Percentiles rank a stretch among this genome's conserved stretches.
These are phyloP conservation scores for Pseudopithomyces maydicus DNA, from an alignment of 2,329 filamentous ascomycete species.

Conservation along the genomic window DNA sequence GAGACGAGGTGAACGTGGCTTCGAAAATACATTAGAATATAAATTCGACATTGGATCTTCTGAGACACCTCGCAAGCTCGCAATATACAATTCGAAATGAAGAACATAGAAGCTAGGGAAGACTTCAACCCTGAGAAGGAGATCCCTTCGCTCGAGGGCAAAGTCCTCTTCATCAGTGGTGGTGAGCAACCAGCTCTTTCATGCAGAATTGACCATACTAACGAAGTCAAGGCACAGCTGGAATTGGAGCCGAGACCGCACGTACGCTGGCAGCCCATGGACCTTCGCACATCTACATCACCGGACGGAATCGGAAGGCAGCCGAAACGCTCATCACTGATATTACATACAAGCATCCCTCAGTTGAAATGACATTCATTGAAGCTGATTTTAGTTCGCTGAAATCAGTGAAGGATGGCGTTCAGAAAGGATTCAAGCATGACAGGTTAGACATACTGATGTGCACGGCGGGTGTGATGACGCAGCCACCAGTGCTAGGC, in stretches of 20 bases:
- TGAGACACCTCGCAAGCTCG: neutral
- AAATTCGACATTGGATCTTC: neutral
- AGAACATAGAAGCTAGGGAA: slow-evolving; percentile 3
- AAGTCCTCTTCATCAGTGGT: slow-evolving; percentile 31
- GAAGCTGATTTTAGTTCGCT: slow-evolving; percentile 44
- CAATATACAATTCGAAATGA: neutral
- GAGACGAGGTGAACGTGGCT: neutral
- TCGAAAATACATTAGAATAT: neutral
- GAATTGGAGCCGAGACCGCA: slow-evolving; percentile 50
- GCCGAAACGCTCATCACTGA: slow-evolving; percentile 41
- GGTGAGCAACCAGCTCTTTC: slow-evolving; percentile 8
- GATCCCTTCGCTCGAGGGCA: slow-evolving; percentile 24
- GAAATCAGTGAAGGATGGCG: slow-evolving; percentile 35
- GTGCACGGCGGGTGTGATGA: slow-evolving; percentile 50
- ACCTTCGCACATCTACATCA: slow-evolving; percentile 50
- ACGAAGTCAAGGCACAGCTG: slow-evolving; percentile 45
- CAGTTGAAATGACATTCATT: slow-evolving; percentile 37
- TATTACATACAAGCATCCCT: slow-evolving; percentile 31
- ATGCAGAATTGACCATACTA: neutral
- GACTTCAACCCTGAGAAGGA: slow-evolving; percentile 23
- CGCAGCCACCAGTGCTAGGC: slow-evolving; percentile 35
- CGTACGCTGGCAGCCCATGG: slow-evolving; percentile 48
- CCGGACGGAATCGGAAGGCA: slow-evolving; percentile 44
- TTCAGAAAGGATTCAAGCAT: slow-evolving; percentile 27
- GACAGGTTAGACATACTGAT: slow-evolving; percentile 49